Conservation (phyloP, 2,329 filamentous ascomycete species). For the Penicillium palitans region DNA sequence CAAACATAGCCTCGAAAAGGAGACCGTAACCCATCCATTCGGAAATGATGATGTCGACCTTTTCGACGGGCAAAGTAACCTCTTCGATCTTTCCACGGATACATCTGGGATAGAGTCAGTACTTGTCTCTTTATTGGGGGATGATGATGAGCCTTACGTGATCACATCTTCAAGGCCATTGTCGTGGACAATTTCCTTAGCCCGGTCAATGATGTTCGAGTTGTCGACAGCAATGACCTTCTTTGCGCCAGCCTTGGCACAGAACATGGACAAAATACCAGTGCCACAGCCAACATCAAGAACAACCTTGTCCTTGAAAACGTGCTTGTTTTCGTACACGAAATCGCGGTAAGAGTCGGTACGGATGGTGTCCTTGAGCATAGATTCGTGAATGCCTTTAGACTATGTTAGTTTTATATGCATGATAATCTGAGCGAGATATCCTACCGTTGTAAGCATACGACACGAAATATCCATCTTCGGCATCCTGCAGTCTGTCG, state of each 20-base stretch:
- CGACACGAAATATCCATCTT: conserved; percentile 63
- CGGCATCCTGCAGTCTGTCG: conserved; percentile 51
- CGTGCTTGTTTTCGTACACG: conserved; percentile 84
- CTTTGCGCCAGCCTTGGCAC: conserved; percentile 82
- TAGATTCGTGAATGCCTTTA: conserved; percentile 88
- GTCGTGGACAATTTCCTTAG: conserved; percentile 77
- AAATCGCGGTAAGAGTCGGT: conserved; percentile 94
- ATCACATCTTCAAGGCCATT: conserved; percentile 75
- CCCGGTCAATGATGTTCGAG: conserved; percentile 84
- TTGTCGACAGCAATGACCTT: conserved; percentile 90
- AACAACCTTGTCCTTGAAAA: conserved; percentile 83
- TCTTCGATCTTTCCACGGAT: conserved; percentile 87
- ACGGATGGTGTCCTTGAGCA: conserved; percentile 86
- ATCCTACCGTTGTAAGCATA: conserved; percentile 67
- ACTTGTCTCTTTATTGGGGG: not conserved
- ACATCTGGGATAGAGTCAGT: conserved; percentile 48
- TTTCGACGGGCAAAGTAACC: conserved; percentile 70
- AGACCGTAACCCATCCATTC: conserved; percentile 98
- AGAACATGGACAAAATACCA: conserved; percentile 92
- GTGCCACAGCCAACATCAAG: conserved; percentile 87
- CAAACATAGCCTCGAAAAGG: conserved; percentile 93
- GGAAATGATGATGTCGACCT: conserved; percentile 92
- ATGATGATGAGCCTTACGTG: conserved; percentile 49
- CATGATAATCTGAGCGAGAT: not conserved
- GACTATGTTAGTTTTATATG: conserved; percentile 8